phyloP scores from a whole-genome alignment of 2,329 filamentous ascomycete genomes.

The Fusarium protoensiforme region DNA sequence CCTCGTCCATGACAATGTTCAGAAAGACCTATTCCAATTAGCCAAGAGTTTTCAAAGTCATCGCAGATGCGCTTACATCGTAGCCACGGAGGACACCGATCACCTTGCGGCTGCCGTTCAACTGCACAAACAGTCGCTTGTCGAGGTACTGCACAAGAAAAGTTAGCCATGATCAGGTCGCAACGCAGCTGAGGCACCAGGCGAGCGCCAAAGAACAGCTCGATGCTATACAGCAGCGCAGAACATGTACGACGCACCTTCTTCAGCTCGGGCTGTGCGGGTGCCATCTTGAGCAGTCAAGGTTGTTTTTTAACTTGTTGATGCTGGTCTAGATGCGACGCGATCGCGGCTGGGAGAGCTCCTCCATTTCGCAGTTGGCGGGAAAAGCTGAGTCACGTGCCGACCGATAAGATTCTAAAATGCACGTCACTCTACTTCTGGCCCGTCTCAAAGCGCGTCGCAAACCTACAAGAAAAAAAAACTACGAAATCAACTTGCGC shows the following conservation, averaged over 20 bases:
- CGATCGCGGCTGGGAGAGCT: conserved; percentile 40
- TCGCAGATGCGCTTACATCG: conserved; percentile 73
- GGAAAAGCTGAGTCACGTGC: conserved; percentile 56
- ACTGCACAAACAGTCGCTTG: conserved; percentile 96
- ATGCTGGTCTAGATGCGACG: conserved; percentile 43
- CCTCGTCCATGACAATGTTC: conserved; percentile 97
- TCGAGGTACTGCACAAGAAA: conserved; percentile 83
- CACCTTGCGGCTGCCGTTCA: conserved; percentile 98
- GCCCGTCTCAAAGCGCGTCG: conserved; percentile 11
- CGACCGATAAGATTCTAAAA: conserved; percentile 56
- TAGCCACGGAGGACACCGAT: conserved; percentile 94
- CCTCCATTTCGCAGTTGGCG: conserved; percentile 33
- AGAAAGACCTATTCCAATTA: conserved; percentile 80
- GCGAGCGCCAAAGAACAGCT: background rate
- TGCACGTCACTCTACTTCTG: conserved; percentile 35
- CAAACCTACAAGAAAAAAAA: conserved; percentile 16
- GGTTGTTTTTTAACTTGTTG: conserved; percentile 34
- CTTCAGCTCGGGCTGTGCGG: conserved; percentile 98
- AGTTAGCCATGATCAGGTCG: conserved; percentile 38
- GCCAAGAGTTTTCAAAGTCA: background rate
- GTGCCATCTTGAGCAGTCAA: conserved; percentile 79
- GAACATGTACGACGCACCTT: conserved; percentile 72
- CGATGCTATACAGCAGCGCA: background rate
- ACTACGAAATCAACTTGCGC: conserved; percentile 3
- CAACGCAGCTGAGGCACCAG: background rate